These are phyloP conservation scores for Eucalyptus cladocalyx DNA, from an alignment of 345 rosid genomes.

Conservation along the genomic window DNA sequence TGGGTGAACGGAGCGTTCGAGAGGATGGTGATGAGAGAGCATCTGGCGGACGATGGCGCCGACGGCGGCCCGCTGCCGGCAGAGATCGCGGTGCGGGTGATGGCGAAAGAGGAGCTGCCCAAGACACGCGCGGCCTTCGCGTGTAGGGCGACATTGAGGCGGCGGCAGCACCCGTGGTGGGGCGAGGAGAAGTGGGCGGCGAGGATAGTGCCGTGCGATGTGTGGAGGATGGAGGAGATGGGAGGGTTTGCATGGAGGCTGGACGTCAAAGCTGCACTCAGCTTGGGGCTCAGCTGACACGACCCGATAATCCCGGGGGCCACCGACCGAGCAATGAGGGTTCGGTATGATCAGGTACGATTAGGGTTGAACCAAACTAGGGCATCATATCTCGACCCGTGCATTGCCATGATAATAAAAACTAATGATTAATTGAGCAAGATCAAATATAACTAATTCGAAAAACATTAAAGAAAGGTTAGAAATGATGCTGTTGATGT, in stretches of 20 bases:
- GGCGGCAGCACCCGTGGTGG: conserved; percentile 14
- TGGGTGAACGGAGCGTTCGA: conserved; percentile 43
- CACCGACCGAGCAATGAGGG: not conserved
- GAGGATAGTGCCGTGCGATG: conserved; percentile 43
- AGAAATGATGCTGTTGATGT: not conserved
- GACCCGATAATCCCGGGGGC: not conserved
- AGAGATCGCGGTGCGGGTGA: not conserved
- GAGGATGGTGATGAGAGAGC: conserved; percentile 10
- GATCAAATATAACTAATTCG: not conserved
- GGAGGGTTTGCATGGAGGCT: conserved; percentile 64
- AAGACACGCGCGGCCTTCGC: conserved; percentile 9
- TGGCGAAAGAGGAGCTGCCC: not conserved
- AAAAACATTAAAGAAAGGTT: not conserved
- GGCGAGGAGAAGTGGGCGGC: not conserved
- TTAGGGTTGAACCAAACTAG: not conserved
- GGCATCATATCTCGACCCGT: not conserved
- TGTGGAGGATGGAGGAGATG: conserved; percentile 33
- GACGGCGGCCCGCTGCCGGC: not conserved
- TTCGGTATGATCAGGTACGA: not conserved
- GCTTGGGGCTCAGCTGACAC: conserved; percentile 5
- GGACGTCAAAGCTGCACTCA: conserved; percentile 39
- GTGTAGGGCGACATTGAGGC: conserved; percentile 28
- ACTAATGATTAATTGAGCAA: not conserved
- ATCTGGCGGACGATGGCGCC: not conserved
- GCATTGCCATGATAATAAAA: not conserved